Base-by-base conservation (phyloP, 2,329 filamentous ascomycete species). In the Aspergillus pseudotamarii region DNA sequence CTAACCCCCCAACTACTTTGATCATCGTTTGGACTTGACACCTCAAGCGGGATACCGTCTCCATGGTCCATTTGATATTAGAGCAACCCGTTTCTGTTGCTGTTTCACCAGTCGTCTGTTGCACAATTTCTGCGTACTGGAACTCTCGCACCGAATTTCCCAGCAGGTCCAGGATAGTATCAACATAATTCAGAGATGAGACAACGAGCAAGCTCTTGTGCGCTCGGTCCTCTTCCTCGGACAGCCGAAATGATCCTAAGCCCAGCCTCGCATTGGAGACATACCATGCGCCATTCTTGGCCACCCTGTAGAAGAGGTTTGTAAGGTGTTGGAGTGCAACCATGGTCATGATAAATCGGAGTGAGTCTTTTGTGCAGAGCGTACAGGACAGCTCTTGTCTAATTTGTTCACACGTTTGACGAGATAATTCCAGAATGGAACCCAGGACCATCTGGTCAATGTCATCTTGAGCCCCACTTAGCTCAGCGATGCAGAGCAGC, bases 61-160 rank as follows among this genome's bases (percentile, higher is more conserved):
- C 57, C 26, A 58, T 32, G 6, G 38, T 43, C 57, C 57, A 58
- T 50, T 58, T 58, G 11, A 58, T 19, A 21, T 58, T 58, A 14
- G 28, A 58, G 10, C 43, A 43, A 19, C 57, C 57, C 19, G 45
- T 50, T 10, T 58, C 57, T 10, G 57, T 58, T 26, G 41, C 10
- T 26, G 19, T 48, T 26, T 50, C 57, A 12, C 57, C 30, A 32
- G 19, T 34, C 21, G 36, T 46, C 57, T 48, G 57, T 32, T 58
- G 57, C 57, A 48, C 26, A 34, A 58, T 23, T 48, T 58, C 57
- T 30, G 38, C 43, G n/a, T 58, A 48, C 6, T 58, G 57, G 19
- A 58, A 50, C 19, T 48, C 41, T 21, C 19, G 26, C 41, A 58
- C 57, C 10, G 43, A 36, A 6, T 16, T 36, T 23, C 32, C 41